Evolutionary conservation across 441 rosid genomes (phyloP), one percentile per base, ranked within the genome.

Genomic region (Croton setiger): DNA sequence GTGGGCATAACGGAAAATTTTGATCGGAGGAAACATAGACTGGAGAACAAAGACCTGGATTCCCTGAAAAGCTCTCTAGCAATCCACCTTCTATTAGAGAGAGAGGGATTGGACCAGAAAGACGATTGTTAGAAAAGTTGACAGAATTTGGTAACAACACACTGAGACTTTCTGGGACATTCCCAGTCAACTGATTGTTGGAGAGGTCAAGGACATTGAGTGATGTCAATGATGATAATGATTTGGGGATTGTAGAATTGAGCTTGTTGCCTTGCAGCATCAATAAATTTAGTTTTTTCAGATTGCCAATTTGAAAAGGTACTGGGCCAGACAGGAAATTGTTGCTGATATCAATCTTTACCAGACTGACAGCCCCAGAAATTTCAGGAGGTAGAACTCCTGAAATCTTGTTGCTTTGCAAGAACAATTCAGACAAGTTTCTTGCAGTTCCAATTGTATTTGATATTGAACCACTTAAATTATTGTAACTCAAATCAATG

Each of bases 141-240:
- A 91, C 80, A 6, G 94, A 88, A 71, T 87, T 94, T 5, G 93
- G 96, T 74, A 87, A 74, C 79, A 94, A 63, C 43, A 81, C 85
- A 6, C 83, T 60, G 15, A 94, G 85, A 72, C 83, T 74, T 52
- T 88, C 88, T 5, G 99, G 97, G 76, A 91, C 86, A 43, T 72
- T 73, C 41, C 99, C 99, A 0, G 92, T 86, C 68, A 91, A 80
- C 59, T 55, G 83, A 72, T 94, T 94, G 80, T 79, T 78, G 47
- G 99, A 91, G 35, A 94, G 86, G 76, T 94, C 99, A 56, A 94
- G 96, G 69, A 94, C 92, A 72, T 90, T 91, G 65, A 91, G 88
- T 59, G 89, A 87, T 74, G 84, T 87, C 31, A 92, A 81, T 17
- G 61, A 78, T 52, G 94, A 90, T 31, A 94, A 83, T 36, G 97